Conservation (phyloP, 345 rosid species). For the Syzygium grande region DNA sequence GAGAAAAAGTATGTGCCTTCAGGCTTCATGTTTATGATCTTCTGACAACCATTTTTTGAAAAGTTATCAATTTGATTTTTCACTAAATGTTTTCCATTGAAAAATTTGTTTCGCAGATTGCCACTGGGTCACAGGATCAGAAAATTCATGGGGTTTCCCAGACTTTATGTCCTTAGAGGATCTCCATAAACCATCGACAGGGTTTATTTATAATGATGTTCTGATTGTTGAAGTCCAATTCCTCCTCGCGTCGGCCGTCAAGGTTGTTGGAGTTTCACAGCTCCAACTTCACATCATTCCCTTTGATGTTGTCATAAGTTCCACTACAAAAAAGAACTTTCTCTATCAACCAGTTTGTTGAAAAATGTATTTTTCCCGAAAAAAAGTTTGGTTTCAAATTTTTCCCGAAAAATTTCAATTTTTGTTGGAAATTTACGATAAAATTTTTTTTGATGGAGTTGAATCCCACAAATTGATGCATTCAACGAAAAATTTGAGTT, state of each 20-base stretch:
- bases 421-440: too few species aligned
- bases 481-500: background rate
- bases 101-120: background rate
- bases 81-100: background rate
- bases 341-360: background rate
- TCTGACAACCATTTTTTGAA: background rate
- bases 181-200: background rate
- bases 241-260: background rate
- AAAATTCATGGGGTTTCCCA: background rate
- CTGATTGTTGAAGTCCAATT: background rate
- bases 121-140: background rate
- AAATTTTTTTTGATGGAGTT: background rate
- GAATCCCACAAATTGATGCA: background rate
- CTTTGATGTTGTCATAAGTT: background rate
- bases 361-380: too few species aligned
- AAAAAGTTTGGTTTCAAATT: background rate
- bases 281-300: background rate
- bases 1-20: background rate
- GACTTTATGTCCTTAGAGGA: background rate
- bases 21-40: background rate
- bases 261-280: background rate
- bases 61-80: too few species aligned
- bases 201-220: background rate
- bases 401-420: too few species aligned
- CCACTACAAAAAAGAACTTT: background rate